phyloP scores from a whole-genome alignment of 352 stramenopile species.

The Globisporangium spinosum region DNA sequence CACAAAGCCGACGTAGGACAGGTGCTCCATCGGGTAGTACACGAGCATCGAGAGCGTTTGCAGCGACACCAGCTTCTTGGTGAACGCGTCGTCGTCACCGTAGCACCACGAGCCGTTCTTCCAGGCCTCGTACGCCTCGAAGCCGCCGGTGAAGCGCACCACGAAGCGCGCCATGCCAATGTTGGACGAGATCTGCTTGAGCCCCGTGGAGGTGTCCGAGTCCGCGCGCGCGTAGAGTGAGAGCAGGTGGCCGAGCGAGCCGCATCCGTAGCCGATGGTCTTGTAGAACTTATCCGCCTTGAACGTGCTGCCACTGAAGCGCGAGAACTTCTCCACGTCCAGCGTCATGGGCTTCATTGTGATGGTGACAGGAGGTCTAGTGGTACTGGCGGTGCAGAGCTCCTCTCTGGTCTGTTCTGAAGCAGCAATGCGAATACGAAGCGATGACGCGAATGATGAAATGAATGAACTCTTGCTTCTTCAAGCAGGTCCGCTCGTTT shows the following conservation, averaged over 20 bases:
- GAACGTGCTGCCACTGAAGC: conserved; percentile 55
- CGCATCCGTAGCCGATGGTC: conserved; percentile 70
- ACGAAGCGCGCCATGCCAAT: conserved; percentile 82
- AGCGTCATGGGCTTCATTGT: conserved; percentile 27
- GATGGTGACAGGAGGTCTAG: not conserved
- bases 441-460: not conserved
- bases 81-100: conserved; percentile 58
- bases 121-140: conserved; percentile 66
- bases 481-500: conserved; percentile 3
- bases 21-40: conserved; percentile 85
- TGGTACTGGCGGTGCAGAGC: conserved; percentile 1
- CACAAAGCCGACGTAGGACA: conserved; percentile 83
- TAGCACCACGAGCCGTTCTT: conserved; percentile 82
- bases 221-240: conserved; percentile 43
- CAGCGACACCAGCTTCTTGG: conserved; percentile 53
- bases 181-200: conserved; percentile 64
- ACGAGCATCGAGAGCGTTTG: conserved; percentile 80
- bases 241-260: conserved; percentile 50
- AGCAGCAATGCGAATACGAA: not conserved
- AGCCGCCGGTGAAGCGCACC: conserved; percentile 68
- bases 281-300: conserved; percentile 83
- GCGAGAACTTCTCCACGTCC: conserved; percentile 69
- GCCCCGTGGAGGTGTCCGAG: conserved; percentile 44
- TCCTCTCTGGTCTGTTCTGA: not conserved
- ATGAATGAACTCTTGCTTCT: conserved; percentile 10